phyloP scores from a whole-genome alignment of 2,329 filamentous ascomycete species.

The Septoria linicola region DNA sequence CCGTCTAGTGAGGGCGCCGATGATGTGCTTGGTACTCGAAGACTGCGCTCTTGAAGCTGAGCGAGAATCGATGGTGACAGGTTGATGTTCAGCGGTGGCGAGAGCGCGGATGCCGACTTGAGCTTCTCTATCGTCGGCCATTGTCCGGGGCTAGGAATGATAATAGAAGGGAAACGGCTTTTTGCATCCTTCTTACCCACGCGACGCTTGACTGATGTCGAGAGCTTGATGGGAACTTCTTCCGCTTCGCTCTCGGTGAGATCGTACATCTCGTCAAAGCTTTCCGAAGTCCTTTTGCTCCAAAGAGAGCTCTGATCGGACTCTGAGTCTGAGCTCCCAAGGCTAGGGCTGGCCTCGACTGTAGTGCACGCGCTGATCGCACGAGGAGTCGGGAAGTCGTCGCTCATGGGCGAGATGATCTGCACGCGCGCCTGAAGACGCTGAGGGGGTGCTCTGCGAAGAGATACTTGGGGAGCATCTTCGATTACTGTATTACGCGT shows the following conservation, averaged over 20 bases:
- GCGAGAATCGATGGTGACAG: slow-evolving; percentile 56
- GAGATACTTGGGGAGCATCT: slow-evolving; percentile 48
- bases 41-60: slow-evolving; percentile 60
- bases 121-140: slow-evolving; percentile 59
- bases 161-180: slow-evolving; percentile 57
- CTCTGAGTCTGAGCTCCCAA: slow-evolving; percentile 55
- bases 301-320: slow-evolving; percentile 46
- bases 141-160: slow-evolving; percentile 58
- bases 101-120: slow-evolving; percentile 46
- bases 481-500: slow-evolving; percentile 66
- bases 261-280: slow-evolving; percentile 87
- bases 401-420: slow-evolving; percentile 47
- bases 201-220: slow-evolving; percentile 52
- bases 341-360: slow-evolving; percentile 57
- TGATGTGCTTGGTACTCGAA: slow-evolving; percentile 70
- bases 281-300: slow-evolving; percentile 66
- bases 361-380: slow-evolving; percentile 26
- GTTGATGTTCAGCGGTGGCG: slow-evolving; percentile 48
- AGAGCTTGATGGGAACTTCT: slow-evolving; percentile 50
- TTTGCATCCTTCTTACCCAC: slow-evolving; percentile 29
- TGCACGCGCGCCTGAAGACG: slow-evolving; percentile 38
- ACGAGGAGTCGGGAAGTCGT: slow-evolving; percentile 59
- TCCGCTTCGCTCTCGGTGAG: slow-evolving; percentile 75
- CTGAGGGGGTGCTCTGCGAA: slow-evolving; percentile 33
- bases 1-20: slow-evolving; percentile 87